Conservation (phyloP, 164 flowering plant genomes). For the Stephania japonica region DNA sequence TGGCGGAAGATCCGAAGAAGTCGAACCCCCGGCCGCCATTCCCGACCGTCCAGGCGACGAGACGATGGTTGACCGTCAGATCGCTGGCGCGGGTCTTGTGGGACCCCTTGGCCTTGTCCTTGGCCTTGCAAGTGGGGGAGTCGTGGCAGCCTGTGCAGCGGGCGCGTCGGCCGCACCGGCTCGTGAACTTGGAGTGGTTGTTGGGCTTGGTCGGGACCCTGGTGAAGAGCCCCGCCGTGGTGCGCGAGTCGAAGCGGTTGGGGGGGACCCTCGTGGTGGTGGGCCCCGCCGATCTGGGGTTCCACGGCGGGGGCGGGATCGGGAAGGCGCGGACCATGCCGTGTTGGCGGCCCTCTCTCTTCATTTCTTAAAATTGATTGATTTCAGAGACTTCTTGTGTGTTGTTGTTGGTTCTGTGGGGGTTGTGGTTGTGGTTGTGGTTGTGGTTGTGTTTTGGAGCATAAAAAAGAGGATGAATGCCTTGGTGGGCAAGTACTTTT, state of each 20-base stretch:
- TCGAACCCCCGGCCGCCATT: constrained; percentile 21
- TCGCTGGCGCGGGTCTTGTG: constrained; percentile 31
- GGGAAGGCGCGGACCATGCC: constrained; percentile 50
- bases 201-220: constrained; percentile 60
- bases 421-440: too few species aligned
- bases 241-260: constrained; percentile 30
- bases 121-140: constrained; percentile 47
- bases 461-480: not conserved
- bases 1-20: constrained; percentile 6
- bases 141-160: constrained; percentile 41
- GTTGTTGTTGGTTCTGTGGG: not conserved
- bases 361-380: constrained; percentile 27
- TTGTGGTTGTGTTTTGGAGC: too few species aligned
- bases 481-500: not conserved
- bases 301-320: constrained; percentile 28
- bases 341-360: constrained; percentile 68
- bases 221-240: constrained; percentile 58
- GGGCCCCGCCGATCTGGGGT: constrained; percentile 29
- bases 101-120: constrained; percentile 52
- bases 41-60: constrained; percentile 28
- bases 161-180: constrained; percentile 42
- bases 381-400: too few species aligned
- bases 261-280: constrained; percentile 27
- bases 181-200: constrained; percentile 82
- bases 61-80: constrained; percentile 14